Evolutionary conservation across 306 rosid genomes (phyloP).

Genomic region (Vigna nakashimae): DNA sequence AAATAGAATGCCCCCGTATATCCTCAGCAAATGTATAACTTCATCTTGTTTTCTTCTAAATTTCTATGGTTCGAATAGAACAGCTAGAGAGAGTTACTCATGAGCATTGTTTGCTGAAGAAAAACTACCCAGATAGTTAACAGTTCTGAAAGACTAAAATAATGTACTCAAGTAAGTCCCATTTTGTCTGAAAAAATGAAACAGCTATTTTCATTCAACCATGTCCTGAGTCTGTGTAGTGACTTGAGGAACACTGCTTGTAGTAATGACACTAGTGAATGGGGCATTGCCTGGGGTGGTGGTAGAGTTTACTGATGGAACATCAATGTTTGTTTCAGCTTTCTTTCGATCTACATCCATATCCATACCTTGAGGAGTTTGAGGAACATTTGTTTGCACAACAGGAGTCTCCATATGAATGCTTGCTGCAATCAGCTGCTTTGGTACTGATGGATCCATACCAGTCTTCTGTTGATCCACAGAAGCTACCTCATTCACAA

Average conservation of each 20-base stretch:
- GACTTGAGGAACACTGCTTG: constrained; percentile 43
- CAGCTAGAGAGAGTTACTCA: constrained; percentile 37
- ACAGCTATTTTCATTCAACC: constrained; percentile 48
- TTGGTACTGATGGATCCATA: constrained; percentile 56
- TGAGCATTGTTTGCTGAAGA: constrained; percentile 38
- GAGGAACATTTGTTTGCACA: constrained; percentile 48
- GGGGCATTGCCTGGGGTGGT: constrained; percentile 40
- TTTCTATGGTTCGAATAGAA: constrained; percentile 24
- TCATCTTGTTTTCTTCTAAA: not conserved
- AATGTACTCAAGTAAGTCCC: constrained; percentile 14
- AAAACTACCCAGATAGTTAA: constrained; percentile 26
- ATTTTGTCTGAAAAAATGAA: constrained; percentile 38
- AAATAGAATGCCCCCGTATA: not conserved
- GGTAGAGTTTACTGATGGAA: constrained; percentile 53
- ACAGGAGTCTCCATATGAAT: constrained; percentile 41
- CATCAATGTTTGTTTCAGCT: constrained; percentile 48
- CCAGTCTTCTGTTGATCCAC: constrained; percentile 63
- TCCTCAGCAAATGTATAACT: not conserved
- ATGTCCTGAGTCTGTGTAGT: constrained; percentile 41
- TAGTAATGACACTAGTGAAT: constrained; percentile 33
- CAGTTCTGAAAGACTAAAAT: not conserved
- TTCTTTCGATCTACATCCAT: constrained; percentile 55
- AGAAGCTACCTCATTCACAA: constrained; percentile 63
- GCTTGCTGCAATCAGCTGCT: constrained; percentile 58
- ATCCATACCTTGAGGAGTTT: constrained; percentile 42